Base-by-base conservation (phyloP, 495 filamentous ascomycete genomes). In the Terfezia boudieri region DNA sequence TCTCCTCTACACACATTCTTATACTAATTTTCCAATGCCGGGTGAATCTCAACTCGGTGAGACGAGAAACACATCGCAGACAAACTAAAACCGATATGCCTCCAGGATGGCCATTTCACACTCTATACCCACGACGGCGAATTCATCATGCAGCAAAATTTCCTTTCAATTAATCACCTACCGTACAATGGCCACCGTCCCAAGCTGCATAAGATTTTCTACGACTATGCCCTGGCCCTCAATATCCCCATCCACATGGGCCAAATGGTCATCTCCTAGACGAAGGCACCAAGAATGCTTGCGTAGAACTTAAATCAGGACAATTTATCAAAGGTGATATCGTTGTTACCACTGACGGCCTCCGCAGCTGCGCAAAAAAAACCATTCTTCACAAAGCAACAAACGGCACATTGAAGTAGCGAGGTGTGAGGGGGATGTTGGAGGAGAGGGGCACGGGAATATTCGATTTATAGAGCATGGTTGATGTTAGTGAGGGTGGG, bases 311-410 rank as follows among this genome's bases (percentile, higher is more conserved):
- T 37, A 57, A 59, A 3, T 60, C 69, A 37, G 75, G 71, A 12
- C 70, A 76, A 63, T 63, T 68, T 8, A 66, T 79, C 23, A 56
- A 62, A 0, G 79, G 69, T 0, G 73, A 82, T 57, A 67, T 81
- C 4, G 76, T 82, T 0, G 63, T 82, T 41, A 77, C 76, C 7
- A 79, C 77, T 11, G 79, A 82, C 57, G 79, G 79, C 0, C 75
- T 82, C 4, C 68, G 79, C 14, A 78, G 74, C 16, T 72, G 69
- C 41, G 76, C 75, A 10, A 64, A 77, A 38, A 77, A 72, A 57
- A 71, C 81, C 41, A 76, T 80, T 37, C 67, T 80, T 8, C 78
- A n/a, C n/a, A 78, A 2, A 75, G 74, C 50, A 76, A 81, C 53
- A 77, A 80, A 59, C 17, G 41, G 41, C 12, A 46, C 41, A 2